Evolutionary conservation across 495 filamentous ascomycete genomes (phyloP).

Genomic region (Delitschia confertaspora): DNA sequence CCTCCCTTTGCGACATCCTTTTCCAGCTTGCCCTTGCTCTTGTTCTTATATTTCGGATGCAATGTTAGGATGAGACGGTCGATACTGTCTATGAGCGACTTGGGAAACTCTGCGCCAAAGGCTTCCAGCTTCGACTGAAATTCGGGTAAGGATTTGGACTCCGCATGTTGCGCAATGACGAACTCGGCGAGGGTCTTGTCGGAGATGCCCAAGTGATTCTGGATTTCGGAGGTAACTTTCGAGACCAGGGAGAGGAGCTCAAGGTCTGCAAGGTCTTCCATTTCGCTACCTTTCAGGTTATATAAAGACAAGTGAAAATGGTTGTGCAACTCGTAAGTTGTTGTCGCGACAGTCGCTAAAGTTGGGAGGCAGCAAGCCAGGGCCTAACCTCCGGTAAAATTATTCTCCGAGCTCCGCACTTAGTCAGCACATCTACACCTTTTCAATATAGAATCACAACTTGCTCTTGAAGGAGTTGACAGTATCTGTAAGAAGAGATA

Average conservation of each 20-base stretch:
- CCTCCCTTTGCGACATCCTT: conserved; percentile 35
- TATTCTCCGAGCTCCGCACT: no score
- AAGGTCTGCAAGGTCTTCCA: conserved; percentile 86
- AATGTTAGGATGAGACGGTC: conserved; percentile 80
- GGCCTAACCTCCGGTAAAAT: no score
- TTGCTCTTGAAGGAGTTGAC: no score
- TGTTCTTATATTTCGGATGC: conserved; percentile 72
- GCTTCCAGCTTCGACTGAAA: conserved; percentile 64
- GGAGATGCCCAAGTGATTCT: conserved; percentile 85
- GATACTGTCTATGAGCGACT: conserved; percentile 81
- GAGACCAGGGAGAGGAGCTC: conserved; percentile 90
- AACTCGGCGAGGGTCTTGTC: conserved; percentile 96
- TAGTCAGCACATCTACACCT: no score
- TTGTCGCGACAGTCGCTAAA: no score
- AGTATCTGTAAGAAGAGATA: no score
- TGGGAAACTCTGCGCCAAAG: conserved; percentile 80
- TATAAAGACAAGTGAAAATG: no score
- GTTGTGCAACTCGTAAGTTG: no score
- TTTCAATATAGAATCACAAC: no score
- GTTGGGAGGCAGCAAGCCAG: no score
- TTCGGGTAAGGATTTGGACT: conserved; percentile 56
- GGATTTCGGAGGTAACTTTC: conserved; percentile 86
- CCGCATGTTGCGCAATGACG: conserved; percentile 77
- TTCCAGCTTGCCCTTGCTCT: conserved; percentile 39
- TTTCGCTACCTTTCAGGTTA: no score